These are phyloP conservation scores for Oryza glumipatula DNA, from an alignment of 176 grass and related monocot genomes.

Conservation along the genomic window DNA sequence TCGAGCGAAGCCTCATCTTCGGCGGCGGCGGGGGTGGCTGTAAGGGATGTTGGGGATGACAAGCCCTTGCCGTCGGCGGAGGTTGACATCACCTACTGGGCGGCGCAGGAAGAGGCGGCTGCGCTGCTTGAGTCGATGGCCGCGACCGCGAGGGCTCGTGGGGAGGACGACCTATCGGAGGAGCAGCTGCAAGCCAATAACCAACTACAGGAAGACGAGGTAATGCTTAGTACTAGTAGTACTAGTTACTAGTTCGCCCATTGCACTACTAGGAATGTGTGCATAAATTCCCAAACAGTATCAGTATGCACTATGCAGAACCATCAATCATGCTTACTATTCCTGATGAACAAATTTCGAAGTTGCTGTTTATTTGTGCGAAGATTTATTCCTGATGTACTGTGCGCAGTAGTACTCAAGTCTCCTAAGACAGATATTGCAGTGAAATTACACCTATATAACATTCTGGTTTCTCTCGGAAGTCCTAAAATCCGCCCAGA, in stretches of 20 bases:
- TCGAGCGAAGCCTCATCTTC: background rate
- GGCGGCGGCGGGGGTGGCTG: too few relatives aligned
- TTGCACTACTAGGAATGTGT: background rate
- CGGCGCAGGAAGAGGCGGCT: conserved; percentile 28
- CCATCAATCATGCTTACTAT: background rate
- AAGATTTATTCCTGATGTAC: background rate
- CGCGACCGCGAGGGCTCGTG: conserved; percentile 19
- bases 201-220: conserved; percentile 61
- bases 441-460: background rate
- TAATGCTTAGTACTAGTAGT: background rate
- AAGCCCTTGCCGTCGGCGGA: background rate
- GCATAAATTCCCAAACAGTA: background rate
- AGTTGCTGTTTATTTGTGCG: background rate
- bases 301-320: too few relatives aligned
- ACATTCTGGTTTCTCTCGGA: too few relatives aligned
- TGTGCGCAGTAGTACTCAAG: background rate
- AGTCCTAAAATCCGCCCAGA: too few relatives aligned
- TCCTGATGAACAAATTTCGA: background rate
- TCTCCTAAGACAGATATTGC: background rate
- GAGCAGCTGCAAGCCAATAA: conserved; percentile 48
- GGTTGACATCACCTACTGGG: conserved; percentile 24
- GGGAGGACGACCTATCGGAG: conserved; percentile 45
- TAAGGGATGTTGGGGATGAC: too few relatives aligned
- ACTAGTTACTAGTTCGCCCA: background rate
- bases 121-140: conserved; percentile 42